Base-by-base conservation (phyloP, 768 basidiomycete genomes). In the Podaxis sp. region DNA sequence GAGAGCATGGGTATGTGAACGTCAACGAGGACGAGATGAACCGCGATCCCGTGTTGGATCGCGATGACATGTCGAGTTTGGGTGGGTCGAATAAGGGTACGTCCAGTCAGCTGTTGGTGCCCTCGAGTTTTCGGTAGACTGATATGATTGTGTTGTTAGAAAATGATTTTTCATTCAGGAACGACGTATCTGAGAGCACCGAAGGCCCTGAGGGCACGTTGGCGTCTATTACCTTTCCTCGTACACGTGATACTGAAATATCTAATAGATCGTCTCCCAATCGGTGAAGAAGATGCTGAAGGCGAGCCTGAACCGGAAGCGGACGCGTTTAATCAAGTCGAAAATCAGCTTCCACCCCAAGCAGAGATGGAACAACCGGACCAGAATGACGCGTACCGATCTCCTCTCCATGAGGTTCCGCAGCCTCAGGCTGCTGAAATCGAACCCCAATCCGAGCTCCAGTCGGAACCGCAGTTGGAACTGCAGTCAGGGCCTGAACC, bases 131-230 rank as follows among this genome's bases (percentile, higher is more conserved):
- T 10, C n/a, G 1, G 10, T 7, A 28, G 33, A 41, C 13, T 62
- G 13, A 49, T 51, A 11, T n/a, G 28, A 24, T 24, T 24, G 20
- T 50, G 13, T 22, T 22, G 8, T 36, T 24, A 62, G 61, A 62
- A 40, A 62, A 62, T 15, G 61, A 62, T 28, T 62, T 62, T 40
- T 62, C 54, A 10, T 62, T 62, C 22, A 62, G 61, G 26, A 40
- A 56, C 10, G 54, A 37, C 12, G 55, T 56, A 20, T 62, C 61
- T 10, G 55, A 56, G 36, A 62, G 61, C 48, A 62, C 30, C 3
- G 61, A 62, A 26, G 61, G 46, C 1, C 36, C 22, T 12, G 54
- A 37, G 11, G 54, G 61, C 56, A 40, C 12, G 49, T 50, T 50
- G 26, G 24, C 24, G 12, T 11, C 49, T 24, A 1, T 22, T 12